Conservation (phyloP, 169 alveolate genomes). For the Babesia bovis region DNA sequence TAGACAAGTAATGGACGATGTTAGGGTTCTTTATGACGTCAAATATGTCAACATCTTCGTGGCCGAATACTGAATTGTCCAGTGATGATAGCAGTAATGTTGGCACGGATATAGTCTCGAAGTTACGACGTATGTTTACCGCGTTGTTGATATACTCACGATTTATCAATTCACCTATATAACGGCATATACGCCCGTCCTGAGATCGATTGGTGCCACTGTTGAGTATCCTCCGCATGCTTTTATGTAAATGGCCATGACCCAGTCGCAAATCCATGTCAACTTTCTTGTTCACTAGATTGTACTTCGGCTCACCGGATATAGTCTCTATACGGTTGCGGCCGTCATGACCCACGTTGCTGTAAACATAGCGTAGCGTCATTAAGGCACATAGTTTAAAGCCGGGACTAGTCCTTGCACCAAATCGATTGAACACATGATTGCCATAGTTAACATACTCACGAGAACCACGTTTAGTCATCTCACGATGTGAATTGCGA, state of each 20-base stretch:
- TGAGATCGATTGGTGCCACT: slow-evolving; percentile 2
- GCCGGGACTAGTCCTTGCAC: slow-evolving; percentile 41
- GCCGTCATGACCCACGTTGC: slow-evolving; percentile 39
- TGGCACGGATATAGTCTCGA: slow-evolving; percentile 31
- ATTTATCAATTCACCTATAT: slow-evolving; percentile 41
- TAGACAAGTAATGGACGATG: slow-evolving; percentile 48
- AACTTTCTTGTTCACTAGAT: slow-evolving; percentile 28
- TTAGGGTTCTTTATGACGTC: slow-evolving; percentile 67
- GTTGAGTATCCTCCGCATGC: slow-evolving; percentile 4
- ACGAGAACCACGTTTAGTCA: not conserved
- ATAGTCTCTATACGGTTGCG: slow-evolving; percentile 22
- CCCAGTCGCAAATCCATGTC: slow-evolving; percentile 51
- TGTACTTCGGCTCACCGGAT: slow-evolving; percentile 46
- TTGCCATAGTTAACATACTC: slow-evolving; percentile 27
- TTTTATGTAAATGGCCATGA: slow-evolving; percentile 13
- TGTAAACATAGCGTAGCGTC: slow-evolving; percentile 50
- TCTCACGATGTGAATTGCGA: slow-evolving; percentile 41
- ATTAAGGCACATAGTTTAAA: slow-evolving; percentile 54
- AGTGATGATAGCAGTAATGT: slow-evolving; percentile 53
- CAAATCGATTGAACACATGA: slow-evolving; percentile 27
- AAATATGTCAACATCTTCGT: slow-evolving; percentile 52
- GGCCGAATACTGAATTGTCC: slow-evolving; percentile 46
- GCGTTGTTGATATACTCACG: slow-evolving; percentile 47
- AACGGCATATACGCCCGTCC: slow-evolving; percentile 16
- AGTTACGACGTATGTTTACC: slow-evolving; percentile 31